phyloP scores from a whole-genome alignment of 345 rosid genomes.

The Arabidopsis suecica region DNA sequence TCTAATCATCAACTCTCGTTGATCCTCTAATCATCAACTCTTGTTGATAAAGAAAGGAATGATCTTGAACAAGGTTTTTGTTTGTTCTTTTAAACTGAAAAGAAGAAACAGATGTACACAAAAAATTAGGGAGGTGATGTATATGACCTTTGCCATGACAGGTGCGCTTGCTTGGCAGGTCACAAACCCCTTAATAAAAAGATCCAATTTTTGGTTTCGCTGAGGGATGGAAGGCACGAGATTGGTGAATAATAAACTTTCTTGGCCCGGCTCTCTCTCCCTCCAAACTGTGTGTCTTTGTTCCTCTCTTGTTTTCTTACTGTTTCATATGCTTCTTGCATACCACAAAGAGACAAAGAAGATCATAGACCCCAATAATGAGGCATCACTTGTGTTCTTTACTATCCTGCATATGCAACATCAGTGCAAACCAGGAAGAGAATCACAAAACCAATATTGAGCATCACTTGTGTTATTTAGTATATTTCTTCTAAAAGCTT shows the following conservation, averaged over 20 bases:
- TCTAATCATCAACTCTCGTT: no score
- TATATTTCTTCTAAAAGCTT: no score
- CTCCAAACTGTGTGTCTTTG: neutral
- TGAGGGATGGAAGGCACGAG: constrained; percentile 30
- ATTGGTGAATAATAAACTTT: neutral
- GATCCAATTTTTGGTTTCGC: neutral
- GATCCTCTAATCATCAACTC: no score
- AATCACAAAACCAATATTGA: no score
- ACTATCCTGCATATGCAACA: no score
- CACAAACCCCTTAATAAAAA: neutral
- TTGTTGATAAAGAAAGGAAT: no score
- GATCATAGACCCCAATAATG: neutral
- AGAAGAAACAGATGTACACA: neutral
- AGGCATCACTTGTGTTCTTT: neutral
- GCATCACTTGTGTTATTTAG: no score
- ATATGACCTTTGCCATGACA: constrained; percentile 35
- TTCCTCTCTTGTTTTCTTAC: no score
- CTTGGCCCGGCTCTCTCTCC: constrained; percentile 15
- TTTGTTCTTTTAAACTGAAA: neutral
- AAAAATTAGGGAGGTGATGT: neutral
- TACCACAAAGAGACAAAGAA: neutral
- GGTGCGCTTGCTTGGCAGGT: constrained; percentile 44
- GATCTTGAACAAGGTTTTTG: neutral
- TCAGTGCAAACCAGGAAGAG: no score
- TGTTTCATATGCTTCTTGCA: constrained; percentile 6